phyloP scores from a whole-genome alignment of 768 basidiomycete genomes.

The Pulveroboletus frians region DNA sequence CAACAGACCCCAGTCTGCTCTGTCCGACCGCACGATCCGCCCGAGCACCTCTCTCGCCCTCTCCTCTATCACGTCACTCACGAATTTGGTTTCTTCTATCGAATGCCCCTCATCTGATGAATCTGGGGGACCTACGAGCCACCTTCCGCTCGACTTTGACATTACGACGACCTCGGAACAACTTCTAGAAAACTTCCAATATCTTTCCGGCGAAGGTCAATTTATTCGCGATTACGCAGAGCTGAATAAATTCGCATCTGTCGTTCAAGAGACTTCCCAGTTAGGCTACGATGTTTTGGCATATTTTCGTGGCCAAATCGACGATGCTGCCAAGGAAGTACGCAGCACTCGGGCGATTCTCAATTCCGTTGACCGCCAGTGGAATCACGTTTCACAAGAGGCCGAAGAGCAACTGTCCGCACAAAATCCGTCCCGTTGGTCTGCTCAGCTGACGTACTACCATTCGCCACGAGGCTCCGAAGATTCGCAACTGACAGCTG shows the following conservation, averaged over 20 bases:
- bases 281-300: conserved; percentile 43
- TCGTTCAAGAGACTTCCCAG: conserved; percentile 45
- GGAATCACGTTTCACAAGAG: conserved; percentile 40
- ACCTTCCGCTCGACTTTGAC: conserved; percentile 42
- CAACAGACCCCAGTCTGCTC: conserved; percentile 46
- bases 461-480: conserved; percentile 56
- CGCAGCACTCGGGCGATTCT: conserved; percentile 42
- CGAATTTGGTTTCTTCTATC: conserved; percentile 27
- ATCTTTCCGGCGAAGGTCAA: conserved; percentile 40
- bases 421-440: conserved; percentile 1
- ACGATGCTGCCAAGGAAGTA: conserved; percentile 48
- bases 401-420: conserved; percentile 40
- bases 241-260: conserved; percentile 39
- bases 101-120: conserved; percentile 13
- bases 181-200: conserved; percentile 51
- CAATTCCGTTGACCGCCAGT: conserved; percentile 39
- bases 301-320: conserved; percentile 49
- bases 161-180: conserved; percentile 40
- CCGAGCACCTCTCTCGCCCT: conserved; percentile 38
- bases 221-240: conserved; percentile 36
- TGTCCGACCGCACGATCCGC: conserved; percentile 53
- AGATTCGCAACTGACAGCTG: conserved; percentile 57
- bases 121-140: conserved; percentile 31
- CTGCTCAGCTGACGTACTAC: conserved; percentile 23
- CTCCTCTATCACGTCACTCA: conserved; percentile 46